These are phyloP conservation scores for Sphaceloma murrayae DNA, from an alignment of 2,329 filamentous ascomycete species.

Conservation along the genomic window DNA sequence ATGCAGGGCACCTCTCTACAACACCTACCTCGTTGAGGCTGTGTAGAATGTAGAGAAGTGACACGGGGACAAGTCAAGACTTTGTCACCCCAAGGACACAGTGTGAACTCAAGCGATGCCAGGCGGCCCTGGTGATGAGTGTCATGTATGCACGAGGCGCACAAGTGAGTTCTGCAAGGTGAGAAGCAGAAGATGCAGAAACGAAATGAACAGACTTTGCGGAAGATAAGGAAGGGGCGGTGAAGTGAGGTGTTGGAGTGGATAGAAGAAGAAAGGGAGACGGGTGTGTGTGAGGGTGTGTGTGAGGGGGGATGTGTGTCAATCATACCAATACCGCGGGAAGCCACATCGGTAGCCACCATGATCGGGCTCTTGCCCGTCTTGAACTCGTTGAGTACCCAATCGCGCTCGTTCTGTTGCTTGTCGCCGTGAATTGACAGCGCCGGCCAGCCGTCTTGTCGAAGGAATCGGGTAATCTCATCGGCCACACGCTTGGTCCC, in stretches of 20 bases:
- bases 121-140: slow-evolving; percentile 58
- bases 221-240: slow-evolving; percentile 22
- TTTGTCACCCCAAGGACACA: slow-evolving; percentile 73
- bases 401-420: slow-evolving; percentile 98
- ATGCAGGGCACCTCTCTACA: slow-evolving; percentile 14
- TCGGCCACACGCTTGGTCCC: slow-evolving; percentile 84
- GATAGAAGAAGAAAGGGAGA: slow-evolving; percentile 29
- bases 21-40: slow-evolving; percentile 17
- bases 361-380: slow-evolving; percentile 98
- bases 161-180: slow-evolving; percentile 74
- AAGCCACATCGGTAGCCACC: slow-evolving; percentile 99
- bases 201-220: slow-evolving; percentile 25
- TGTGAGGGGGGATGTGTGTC: slow-evolving; percentile 40
- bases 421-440: slow-evolving; percentile 98
- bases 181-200: slow-evolving; percentile 56
- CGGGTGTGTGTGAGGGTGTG: slow-evolving; percentile 25
- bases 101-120: slow-evolving; percentile 71
- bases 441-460: slow-evolving; percentile 95
- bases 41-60: slow-evolving; percentile 46
- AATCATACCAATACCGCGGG: slow-evolving; percentile 99
- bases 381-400: slow-evolving; percentile 99
- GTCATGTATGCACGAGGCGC: slow-evolving; percentile 77
- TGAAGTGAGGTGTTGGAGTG: too few relatives aligned
- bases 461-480: slow-evolving; percentile 93
- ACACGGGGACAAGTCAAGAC: slow-evolving; percentile 50